Conservation (phyloP, 352 stramenopile genomes). For the Pythium aristosporum region DNA sequence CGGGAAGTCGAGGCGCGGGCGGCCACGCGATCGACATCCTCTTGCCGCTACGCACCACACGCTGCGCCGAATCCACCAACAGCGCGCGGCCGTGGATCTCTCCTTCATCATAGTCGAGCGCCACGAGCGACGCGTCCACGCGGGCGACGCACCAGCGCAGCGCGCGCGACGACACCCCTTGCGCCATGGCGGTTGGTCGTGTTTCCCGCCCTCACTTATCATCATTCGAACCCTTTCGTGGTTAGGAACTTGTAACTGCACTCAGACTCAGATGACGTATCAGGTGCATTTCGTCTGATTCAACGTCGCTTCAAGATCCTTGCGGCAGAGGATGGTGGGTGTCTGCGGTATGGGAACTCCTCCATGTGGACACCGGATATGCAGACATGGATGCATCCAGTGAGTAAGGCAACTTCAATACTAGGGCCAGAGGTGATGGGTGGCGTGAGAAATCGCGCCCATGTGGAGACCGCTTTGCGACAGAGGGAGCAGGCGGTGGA, state of each 20-base stretch:
- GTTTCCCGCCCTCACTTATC: slow-evolving; percentile 18
- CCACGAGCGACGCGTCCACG: slow-evolving; percentile 20
- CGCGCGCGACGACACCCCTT: not conserved
- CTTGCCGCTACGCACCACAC: slow-evolving; percentile 13
- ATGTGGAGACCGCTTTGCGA: not conserved
- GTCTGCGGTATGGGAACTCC: slow-evolving; percentile 3
- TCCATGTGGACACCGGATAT: slow-evolving; percentile 19
- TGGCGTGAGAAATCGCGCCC: not conserved
- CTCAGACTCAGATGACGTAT: not conserved
- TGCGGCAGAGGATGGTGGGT: slow-evolving; percentile 1
- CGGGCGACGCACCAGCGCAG: slow-evolving; percentile 16
- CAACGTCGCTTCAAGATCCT: slow-evolving; percentile 35
- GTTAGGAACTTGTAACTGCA: slow-evolving; percentile 7
- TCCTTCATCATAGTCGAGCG: slow-evolving; percentile 5
- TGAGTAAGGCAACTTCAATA: not conserved
- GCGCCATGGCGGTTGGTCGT: slow-evolving; percentile 7
- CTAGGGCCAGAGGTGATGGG: not conserved
- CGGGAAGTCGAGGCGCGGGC: not conserved
- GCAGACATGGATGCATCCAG: not conserved
- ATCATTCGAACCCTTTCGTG: not conserved
- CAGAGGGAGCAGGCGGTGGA: not conserved
- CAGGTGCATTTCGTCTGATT: slow-evolving; percentile 47
- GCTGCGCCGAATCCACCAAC: slow-evolving; percentile 13
- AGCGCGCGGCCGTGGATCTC: slow-evolving; percentile 7
- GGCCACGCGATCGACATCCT: slow-evolving; percentile 1